Percentiles rank a stretch among this genome's conserved stretches.
phyloP scores from a whole-genome alignment of 2,329 filamentous ascomycete genomes.

The Alternaria ventricosa region DNA sequence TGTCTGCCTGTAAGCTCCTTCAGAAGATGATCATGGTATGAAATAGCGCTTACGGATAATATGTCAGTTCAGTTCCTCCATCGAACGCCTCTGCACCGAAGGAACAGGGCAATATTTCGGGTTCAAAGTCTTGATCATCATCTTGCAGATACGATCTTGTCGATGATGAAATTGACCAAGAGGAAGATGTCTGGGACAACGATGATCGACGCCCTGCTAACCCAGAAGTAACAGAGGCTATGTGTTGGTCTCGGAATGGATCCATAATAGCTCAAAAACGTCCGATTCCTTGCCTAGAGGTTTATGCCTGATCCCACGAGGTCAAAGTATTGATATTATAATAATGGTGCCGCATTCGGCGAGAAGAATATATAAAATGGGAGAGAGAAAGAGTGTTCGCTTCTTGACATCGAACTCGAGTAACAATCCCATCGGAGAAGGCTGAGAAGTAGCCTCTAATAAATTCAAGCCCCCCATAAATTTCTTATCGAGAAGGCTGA shows the following conservation, averaged over 20 bases:
- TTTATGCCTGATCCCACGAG: not conserved
- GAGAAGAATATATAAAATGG: not conserved
- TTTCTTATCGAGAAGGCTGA: not conserved
- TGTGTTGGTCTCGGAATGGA: not conserved
- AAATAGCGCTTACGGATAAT: not conserved
- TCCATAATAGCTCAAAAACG: not conserved
- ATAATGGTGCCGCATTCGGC: not conserved
- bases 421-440: not conserved
- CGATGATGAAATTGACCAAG: not conserved
- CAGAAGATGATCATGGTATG: not conserved
- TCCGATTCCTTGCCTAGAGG: not conserved
- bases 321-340: not conserved
- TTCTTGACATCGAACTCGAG: not conserved
- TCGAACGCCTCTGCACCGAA: not conserved
- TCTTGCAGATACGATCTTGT: not conserved
- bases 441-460: not conserved
- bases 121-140: not conserved
- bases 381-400: not conserved
- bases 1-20: not conserved
- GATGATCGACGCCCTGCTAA: not conserved
- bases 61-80: not conserved
- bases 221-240: not conserved
- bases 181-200: not conserved
- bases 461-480: not conserved
- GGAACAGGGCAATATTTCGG: not conserved